phyloP scores from a whole-genome alignment of 805 yeast species.

The Candida mattraensis region DNA sequence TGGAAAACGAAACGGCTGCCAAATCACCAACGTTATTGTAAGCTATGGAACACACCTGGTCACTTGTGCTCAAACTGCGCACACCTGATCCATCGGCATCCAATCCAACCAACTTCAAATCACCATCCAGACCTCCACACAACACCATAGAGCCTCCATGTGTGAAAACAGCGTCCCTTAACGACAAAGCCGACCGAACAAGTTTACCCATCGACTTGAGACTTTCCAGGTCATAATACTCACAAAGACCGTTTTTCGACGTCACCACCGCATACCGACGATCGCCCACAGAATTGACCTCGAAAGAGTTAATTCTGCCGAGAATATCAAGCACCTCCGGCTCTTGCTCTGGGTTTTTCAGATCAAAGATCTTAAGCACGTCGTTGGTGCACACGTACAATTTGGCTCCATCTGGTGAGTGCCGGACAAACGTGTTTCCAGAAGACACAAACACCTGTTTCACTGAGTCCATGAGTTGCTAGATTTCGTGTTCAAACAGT shows the following conservation, averaged over 20 bases:
- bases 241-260: slow-evolving; percentile 44
- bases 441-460: slow-evolving; percentile 34
- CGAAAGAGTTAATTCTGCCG: slow-evolving; percentile 46
- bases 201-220: slow-evolving; percentile 32
- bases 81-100: slow-evolving; percentile 33
- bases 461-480: slow-evolving; percentile 28
- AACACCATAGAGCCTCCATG: slow-evolving; percentile 60
- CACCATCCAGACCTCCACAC: slow-evolving; percentile 68
- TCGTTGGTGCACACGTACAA: slow-evolving; percentile 53
- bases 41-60: slow-evolving; percentile 55
- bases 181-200: slow-evolving; percentile 44
- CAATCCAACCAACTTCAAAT: slow-evolving; percentile 49
- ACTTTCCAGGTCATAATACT: slow-evolving; percentile 35
- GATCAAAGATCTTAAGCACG: slow-evolving; percentile 53
- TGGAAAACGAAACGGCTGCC: slow-evolving; percentile 56
- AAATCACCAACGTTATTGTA: slow-evolving; percentile 59
- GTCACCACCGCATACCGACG: slow-evolving; percentile 34
- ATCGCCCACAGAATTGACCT: slow-evolving; percentile 19
- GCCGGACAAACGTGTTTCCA: slow-evolving; percentile 24
- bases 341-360: slow-evolving; percentile 52
- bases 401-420: slow-evolving; percentile 29
- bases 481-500: too few species aligned
- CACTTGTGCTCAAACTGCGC: slow-evolving; percentile 42
- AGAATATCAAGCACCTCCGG: slow-evolving; percentile 57
- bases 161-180: slow-evolving; percentile 55